phyloP scores from a whole-genome alignment of 2,329 filamentous ascomycete species.

The Calonectria ilicicola region DNA sequence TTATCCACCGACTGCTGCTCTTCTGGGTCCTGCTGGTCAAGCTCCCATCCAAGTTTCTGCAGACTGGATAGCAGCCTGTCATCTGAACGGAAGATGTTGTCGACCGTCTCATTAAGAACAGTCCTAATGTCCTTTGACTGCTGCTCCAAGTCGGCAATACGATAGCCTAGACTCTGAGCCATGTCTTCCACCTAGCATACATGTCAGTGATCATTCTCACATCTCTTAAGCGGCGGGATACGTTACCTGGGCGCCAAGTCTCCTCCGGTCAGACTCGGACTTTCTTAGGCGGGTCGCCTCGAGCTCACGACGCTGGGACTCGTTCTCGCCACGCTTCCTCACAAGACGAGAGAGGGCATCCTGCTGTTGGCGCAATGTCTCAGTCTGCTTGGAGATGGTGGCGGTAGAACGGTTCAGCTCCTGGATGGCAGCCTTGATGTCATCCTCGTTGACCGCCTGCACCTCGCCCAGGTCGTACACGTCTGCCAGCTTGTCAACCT shows the following conservation, averaged over 20 bases:
- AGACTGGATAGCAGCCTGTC: constrained; percentile 74
- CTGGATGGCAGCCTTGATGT: constrained; percentile 71
- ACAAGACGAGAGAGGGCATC: constrained; percentile 67
- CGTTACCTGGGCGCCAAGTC: constrained; percentile 56
- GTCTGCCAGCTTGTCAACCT: constrained; percentile 59
- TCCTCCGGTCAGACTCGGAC: constrained; percentile 53
- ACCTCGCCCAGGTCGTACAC: constrained; percentile 59
- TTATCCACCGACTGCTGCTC: constrained; percentile 66
- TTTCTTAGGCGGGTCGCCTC: constrained; percentile 44
- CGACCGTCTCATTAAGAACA: constrained; percentile 61
- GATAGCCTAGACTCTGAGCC: constrained; percentile 59
- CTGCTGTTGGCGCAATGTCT: constrained; percentile 71
- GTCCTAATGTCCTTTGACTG: constrained; percentile 59
- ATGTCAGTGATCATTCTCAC: not conserved
- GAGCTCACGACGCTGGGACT: constrained; percentile 44
- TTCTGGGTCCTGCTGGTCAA: constrained; percentile 64
- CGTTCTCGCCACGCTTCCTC: constrained; percentile 51
- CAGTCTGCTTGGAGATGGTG: constrained; percentile 73
- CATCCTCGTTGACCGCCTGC: constrained; percentile 67
- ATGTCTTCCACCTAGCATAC: constrained; percentile 60
- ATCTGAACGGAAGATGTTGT: constrained; percentile 67
- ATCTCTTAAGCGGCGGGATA: not conserved
- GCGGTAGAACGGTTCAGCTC: constrained; percentile 74
- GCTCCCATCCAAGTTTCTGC: constrained; percentile 73
- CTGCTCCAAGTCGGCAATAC: constrained; percentile 62